These are phyloP conservation scores for Leccinellum rugosiceps DNA, from an alignment of 768 basidiomycete species.

Conservation along the genomic window DNA sequence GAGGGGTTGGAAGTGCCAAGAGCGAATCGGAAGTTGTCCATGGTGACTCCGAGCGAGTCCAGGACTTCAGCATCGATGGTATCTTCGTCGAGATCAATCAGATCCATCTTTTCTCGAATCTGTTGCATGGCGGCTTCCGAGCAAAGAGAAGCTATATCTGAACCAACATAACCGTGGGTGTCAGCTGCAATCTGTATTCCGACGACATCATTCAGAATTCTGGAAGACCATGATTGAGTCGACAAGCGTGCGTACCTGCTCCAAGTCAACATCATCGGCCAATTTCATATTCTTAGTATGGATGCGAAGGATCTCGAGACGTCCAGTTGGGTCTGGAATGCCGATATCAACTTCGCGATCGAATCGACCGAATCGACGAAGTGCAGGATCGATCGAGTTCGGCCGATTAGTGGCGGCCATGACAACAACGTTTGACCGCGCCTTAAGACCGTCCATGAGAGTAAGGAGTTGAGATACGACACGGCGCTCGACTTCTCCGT, in stretches of 20 bases:
- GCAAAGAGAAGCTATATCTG: conserved; percentile 95
- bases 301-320: conserved; percentile 97
- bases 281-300: conserved; percentile 99
- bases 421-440: conserved; percentile 97
- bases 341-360: conserved; percentile 99
- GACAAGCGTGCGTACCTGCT: conserved; percentile 55
- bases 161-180: conserved; percentile 99
- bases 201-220: conserved; percentile 5
- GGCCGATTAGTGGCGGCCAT: conserved; percentile 99
- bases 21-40: conserved; percentile 99
- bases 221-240: not conserved
- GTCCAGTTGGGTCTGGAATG: conserved; percentile 98
- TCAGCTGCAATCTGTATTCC: conserved; percentile 87
- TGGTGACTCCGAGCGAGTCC: conserved; percentile 97
- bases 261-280: conserved; percentile 92
- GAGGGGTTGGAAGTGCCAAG: conserved; percentile 97
- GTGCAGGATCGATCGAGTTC: conserved; percentile 98
- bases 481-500: conserved; percentile 99
- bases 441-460: conserved; percentile 98
- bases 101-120: conserved; percentile 99
- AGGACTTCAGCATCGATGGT: conserved; percentile 99
- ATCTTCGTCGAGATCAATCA: conserved; percentile 94
- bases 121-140: conserved; percentile 99
- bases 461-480: conserved; percentile 98
- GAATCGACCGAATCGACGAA: conserved; percentile 98